These are phyloP conservation scores for Schwanniomyces pseudopolymorphus DNA, from an alignment of 805 yeast species.

Conservation along the genomic window DNA sequence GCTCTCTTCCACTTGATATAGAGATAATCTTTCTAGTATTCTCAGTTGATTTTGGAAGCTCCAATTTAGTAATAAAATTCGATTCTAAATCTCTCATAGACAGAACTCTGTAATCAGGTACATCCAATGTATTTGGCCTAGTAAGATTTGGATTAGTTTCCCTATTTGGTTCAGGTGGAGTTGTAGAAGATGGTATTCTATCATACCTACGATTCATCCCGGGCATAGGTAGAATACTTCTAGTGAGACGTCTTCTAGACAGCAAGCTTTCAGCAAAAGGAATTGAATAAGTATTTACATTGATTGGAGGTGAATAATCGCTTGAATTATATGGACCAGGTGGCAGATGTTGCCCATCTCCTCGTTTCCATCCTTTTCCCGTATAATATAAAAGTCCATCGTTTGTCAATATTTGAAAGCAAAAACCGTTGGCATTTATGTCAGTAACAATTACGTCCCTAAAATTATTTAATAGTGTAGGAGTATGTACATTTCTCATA, in stretches of 20 bases:
- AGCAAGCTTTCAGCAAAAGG: constrained; percentile 9
- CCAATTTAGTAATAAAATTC: constrained; percentile 23
- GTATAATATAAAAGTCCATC: constrained; percentile 57
- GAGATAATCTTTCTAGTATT: constrained; percentile 37
- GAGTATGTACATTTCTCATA: constrained; percentile 32
- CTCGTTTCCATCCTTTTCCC: constrained; percentile 35
- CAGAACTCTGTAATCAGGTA: background rate
- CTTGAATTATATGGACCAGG: constrained; percentile 27
- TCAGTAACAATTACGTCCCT: constrained; percentile 38
- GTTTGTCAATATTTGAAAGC: constrained; percentile 56
- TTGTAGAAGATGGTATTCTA: constrained; percentile 4
- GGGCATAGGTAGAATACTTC: constrained; percentile 5
- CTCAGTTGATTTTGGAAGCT: constrained; percentile 13
- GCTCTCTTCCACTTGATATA: constrained; percentile 63
- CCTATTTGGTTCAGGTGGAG: background rate
- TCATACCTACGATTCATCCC: constrained; percentile 7
- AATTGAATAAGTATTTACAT: constrained; percentile 4
- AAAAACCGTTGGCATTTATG: constrained; percentile 63
- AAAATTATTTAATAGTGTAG: constrained; percentile 37
- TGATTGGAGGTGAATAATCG: constrained; percentile 18
- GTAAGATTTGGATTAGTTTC: constrained; percentile 18
- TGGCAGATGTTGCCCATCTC: constrained; percentile 11
- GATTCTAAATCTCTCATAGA: constrained; percentile 13
- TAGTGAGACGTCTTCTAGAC: constrained; percentile 11
- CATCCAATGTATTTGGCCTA: constrained; percentile 17